Conservation (phyloP, 1,139 yeast genomes). For the Pichia inconspicua region DNA sequence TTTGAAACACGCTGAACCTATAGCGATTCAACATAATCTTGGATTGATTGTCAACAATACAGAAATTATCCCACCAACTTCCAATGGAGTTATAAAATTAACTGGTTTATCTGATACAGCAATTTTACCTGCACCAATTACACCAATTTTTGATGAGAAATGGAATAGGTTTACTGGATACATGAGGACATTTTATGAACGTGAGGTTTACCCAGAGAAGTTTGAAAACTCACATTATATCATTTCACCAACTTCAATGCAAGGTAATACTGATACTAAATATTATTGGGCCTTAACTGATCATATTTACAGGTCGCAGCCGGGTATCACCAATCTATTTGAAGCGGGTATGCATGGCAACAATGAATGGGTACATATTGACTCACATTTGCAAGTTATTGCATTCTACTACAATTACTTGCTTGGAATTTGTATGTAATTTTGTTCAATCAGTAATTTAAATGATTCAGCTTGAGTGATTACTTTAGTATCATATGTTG, state of each 20-base stretch:
- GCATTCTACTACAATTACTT: conserved; percentile 40
- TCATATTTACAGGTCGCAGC: conserved; percentile 58
- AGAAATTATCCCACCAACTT: conserved; percentile 28
- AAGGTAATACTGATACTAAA: conserved; percentile 80
- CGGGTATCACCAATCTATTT: conserved; percentile 27
- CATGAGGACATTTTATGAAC: conserved; percentile 41
- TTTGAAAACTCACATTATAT: conserved; percentile 34
- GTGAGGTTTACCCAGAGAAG: conserved; percentile 35
- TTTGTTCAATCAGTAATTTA: too few relatives aligned
- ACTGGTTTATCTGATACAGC: conserved; percentile 10
- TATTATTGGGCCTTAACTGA: conserved; percentile 66
- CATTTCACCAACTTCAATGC: conserved; percentile 58
- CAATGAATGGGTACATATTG: conserved; percentile 47
- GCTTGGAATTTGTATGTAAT: conserved; percentile 6
- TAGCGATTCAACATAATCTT: conserved; percentile 40
- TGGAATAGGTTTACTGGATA: conserved; percentile 41
- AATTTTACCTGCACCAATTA: conserved; percentile 34
- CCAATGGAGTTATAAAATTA: conserved; percentile 42
- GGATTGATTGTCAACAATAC: conserved; percentile 36
- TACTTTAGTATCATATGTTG: too few relatives aligned
- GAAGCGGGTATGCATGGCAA: conserved; percentile 41
- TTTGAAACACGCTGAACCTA: conserved; percentile 27
- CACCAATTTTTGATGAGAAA: conserved; percentile 33
- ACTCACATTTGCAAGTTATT: conserved; percentile 47
- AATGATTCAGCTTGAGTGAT: too few relatives aligned